Evolutionary conservation across 108 stramenopile species (phyloP).

Genomic region (Cyclotella atomus): DNA sequence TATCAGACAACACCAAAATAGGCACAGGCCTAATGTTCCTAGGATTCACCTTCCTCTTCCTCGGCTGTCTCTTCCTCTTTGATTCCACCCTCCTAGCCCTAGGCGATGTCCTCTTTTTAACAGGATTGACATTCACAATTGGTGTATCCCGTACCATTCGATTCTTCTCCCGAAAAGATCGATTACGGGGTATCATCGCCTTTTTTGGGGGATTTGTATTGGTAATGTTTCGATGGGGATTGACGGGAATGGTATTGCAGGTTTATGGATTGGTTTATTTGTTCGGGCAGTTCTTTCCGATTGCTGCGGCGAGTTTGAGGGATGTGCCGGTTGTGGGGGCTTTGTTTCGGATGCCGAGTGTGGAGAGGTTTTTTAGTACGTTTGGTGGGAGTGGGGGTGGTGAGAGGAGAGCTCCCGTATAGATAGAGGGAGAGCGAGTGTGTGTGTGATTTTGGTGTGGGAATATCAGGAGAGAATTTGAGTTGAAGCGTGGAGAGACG

Average conservation of each 20-base stretch:
- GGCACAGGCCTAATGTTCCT: slow-evolving; percentile 84
- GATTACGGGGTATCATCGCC: slow-evolving; percentile 83
- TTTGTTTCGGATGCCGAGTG: slow-evolving; percentile 64
- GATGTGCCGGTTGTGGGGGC: slow-evolving; percentile 83
- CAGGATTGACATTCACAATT: slow-evolving; percentile 87
- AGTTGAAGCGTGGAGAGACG: too few species aligned
- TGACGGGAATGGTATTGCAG: slow-evolving; percentile 86
- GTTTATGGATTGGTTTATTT: slow-evolving; percentile 87
- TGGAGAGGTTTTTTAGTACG: slow-evolving; percentile 79
- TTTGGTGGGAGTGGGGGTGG: slow-evolving; percentile 55
- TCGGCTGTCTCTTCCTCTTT: slow-evolving; percentile 88
- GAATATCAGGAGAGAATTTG: neutral
- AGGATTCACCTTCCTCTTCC: slow-evolving; percentile 82
- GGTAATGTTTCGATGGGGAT: slow-evolving; percentile 86
- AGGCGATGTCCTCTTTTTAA: slow-evolving; percentile 86
- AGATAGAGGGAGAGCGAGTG: neutral
- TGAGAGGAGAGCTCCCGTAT: slow-evolving; percentile 44
- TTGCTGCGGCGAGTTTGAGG: slow-evolving; percentile 83
- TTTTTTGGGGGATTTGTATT: slow-evolving; percentile 87
- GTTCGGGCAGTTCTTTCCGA: slow-evolving; percentile 94
- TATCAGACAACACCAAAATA: slow-evolving; percentile 92
- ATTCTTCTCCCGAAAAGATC: slow-evolving; percentile 86
- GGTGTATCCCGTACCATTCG: slow-evolving; percentile 79
- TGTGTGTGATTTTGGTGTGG: neutral
- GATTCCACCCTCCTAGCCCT: slow-evolving; percentile 88